Base-by-base conservation (phyloP, 495 filamentous ascomycete genomes). In the Bathelium albidoporum region DNA sequence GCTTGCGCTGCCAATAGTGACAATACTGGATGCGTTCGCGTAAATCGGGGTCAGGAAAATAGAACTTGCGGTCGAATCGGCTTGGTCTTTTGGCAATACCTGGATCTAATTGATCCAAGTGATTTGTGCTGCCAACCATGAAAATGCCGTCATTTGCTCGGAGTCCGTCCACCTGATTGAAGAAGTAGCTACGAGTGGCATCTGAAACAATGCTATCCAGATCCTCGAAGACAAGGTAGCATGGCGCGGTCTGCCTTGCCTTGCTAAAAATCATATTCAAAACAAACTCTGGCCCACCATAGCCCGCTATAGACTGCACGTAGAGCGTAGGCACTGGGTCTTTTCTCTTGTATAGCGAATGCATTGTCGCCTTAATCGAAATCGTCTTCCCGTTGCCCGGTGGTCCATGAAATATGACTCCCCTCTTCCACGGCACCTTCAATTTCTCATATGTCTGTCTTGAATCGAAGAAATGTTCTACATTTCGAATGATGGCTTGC, bases 341-440 rank as follows among this genome's bases (percentile, higher is more conserved):
- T 41, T 71, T 68, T 39, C 74, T 70, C 22, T 72, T 58, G 63
- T 72, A 74, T 11, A 77, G 69, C 2, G 45, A 24, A 52, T 74
- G 66, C 75, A 77, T 77, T 67, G 73, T 73, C 16, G 75, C 75
- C 45, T 77, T 76, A 65, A 76, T 74, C 29, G 66, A 71, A 2
- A 49, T 45, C 29, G 68, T 71, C 63, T 71, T 74, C 29, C 72
- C 74, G 53, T 76, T 76, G 9, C 83, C 83, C 0, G 82, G 83
- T 11, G 81, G 82, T 0, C 82, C 83, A 64, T 83, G 75, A 70
- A 81, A 83, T 58, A 85, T 83, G 52, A 85, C 67, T 1, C 80
- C 80, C 49, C 81, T 59, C 72, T 86, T 87, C 83, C 84, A 86
- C 5, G 86, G 84, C 11, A 88, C 83, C 59, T 80, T 78, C 20